Percentiles rank a stretch among this genome's conserved stretches.
phyloP scores from a whole-genome alignment of 2,329 filamentous ascomycete genomes.

The Elsinoe perseae region DNA sequence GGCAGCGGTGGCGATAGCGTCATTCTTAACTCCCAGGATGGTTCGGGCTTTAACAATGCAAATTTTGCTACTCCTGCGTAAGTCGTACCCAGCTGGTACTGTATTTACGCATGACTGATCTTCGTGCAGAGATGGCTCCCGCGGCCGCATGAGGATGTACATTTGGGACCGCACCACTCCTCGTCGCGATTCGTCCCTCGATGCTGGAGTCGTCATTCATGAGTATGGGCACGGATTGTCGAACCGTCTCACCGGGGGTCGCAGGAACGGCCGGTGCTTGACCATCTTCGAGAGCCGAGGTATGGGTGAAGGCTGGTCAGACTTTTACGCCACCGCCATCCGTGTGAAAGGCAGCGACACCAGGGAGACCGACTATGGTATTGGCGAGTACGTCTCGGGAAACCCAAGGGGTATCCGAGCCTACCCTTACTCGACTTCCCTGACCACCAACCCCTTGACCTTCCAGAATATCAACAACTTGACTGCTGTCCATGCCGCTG shows the following conservation, averaged over 20 bases:
- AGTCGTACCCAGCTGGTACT: not conserved
- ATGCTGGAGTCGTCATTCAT: slow-evolving; percentile 54
- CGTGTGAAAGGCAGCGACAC: slow-evolving; percentile 42
- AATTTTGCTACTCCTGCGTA: slow-evolving; percentile 47
- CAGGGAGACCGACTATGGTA: slow-evolving; percentile 39
- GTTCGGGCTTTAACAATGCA: slow-evolving; percentile 52
- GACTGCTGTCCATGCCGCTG: slow-evolving; percentile 41
- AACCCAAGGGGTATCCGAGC: slow-evolving; percentile 38
- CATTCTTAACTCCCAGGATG: slow-evolving; percentile 36
- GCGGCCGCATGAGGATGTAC: slow-evolving; percentile 53
- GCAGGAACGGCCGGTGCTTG: slow-evolving; percentile 46
- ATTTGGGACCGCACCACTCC: slow-evolving; percentile 46
- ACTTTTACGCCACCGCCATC: slow-evolving; percentile 49
- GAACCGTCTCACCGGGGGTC: slow-evolving; percentile 52
- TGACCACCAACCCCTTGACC: slow-evolving; percentile 44
- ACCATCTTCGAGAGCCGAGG: slow-evolving; percentile 43
- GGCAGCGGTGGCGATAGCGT: slow-evolving; percentile 41
- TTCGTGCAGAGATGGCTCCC: slow-evolving; percentile 37
- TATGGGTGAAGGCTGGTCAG: slow-evolving; percentile 54
- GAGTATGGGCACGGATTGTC: slow-evolving; percentile 49
- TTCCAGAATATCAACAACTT: slow-evolving; percentile 37
- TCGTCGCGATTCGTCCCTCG: slow-evolving; percentile 49
- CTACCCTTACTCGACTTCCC: slow-evolving; percentile 46
- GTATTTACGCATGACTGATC: not conserved
- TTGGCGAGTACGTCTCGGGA: slow-evolving; percentile 40